phyloP scores from a whole-genome alignment of 176 grass and related monocot genomes.

The Zizania latifolia region DNA sequence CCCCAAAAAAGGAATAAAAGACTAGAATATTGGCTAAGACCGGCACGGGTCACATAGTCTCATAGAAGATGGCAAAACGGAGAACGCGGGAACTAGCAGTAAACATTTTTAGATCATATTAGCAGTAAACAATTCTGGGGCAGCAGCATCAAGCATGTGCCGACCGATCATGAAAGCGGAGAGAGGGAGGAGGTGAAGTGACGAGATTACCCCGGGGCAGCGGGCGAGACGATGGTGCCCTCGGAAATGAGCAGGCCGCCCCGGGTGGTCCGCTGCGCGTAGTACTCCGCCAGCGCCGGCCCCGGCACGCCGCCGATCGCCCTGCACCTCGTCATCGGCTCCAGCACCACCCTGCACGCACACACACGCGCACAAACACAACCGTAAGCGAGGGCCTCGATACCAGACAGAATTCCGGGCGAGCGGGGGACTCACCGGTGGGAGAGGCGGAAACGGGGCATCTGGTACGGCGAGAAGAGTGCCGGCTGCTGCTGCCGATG shows the following conservation, averaged over 20 bases:
- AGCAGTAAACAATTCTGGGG: background rate
- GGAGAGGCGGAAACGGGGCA: constrained; percentile 61
- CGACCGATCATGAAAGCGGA: background rate
- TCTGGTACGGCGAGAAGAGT: constrained; percentile 89
- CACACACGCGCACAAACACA: background rate
- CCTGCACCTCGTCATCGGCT: constrained; percentile 91
- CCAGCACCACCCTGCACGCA: constrained; percentile 66
- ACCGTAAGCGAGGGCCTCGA: background rate
- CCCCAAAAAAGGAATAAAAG: background rate
- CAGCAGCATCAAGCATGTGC: constrained; percentile 16
- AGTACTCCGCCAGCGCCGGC: constrained; percentile 63
- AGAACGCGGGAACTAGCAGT: background rate
- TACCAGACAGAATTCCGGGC: background rate
- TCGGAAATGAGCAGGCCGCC: constrained; percentile 88
- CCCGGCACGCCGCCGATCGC: constrained; percentile 58
- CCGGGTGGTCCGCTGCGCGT: constrained; percentile 68
- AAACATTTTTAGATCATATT: background rate
- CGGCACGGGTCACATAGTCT: background rate
- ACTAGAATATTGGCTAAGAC: background rate
- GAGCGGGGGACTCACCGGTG: constrained; percentile 52
- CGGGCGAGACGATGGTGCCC: constrained; percentile 65
- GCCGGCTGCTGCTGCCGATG: constrained; percentile 23
- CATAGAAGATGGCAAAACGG: background rate
- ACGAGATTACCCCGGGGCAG: constrained; percentile 63
- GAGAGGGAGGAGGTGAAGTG: background rate